Evolutionary conservation across 225 moss, liverwort and hornwort species (phyloP).

Genomic region (Sphagnum tenellum): DNA sequence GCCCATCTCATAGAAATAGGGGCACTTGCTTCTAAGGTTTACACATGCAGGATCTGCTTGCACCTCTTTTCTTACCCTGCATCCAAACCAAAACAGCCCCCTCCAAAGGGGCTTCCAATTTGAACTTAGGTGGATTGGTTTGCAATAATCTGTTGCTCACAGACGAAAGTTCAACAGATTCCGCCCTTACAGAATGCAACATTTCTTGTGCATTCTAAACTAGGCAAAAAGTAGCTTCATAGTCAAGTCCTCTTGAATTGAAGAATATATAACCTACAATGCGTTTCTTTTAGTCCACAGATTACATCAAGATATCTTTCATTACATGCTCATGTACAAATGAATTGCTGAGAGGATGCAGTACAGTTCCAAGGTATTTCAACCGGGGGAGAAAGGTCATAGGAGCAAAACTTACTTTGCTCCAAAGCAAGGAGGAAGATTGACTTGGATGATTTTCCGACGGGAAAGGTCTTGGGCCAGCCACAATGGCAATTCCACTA

Average conservation of each 20-base stretch:
- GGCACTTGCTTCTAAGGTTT: conserved; percentile 69
- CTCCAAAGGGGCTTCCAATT: not conserved
- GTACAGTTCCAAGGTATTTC: too few species aligned
- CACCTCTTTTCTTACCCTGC: conserved; percentile 84
- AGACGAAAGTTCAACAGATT: not conserved
- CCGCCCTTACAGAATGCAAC: not conserved
- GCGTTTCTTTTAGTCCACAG: not conserved
- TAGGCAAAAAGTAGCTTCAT: too few species aligned
- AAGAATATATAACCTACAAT: conserved; percentile 1
- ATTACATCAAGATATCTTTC: too few species aligned
- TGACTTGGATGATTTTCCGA: conserved; percentile 53
- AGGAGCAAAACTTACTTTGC: conserved; percentile 32
- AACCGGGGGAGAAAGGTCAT: not conserved
- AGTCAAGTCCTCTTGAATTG: too few species aligned
- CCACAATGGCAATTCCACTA: conserved; percentile 78
- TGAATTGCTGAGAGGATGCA: too few species aligned
- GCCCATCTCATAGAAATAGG: conserved; percentile 87
- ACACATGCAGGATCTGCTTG: conserved; percentile 93
- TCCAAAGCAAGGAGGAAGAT: conserved; percentile 63
- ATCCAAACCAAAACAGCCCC: not conserved
- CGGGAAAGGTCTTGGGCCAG: conserved; percentile 69
- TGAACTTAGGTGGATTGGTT: not conserved
- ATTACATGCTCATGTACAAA: too few species aligned
- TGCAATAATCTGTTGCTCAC: too few species aligned
- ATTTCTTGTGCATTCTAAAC: too few species aligned